Conservation (phyloP, 306 rosid genomes). For the Arachis hypogaea region DNA sequence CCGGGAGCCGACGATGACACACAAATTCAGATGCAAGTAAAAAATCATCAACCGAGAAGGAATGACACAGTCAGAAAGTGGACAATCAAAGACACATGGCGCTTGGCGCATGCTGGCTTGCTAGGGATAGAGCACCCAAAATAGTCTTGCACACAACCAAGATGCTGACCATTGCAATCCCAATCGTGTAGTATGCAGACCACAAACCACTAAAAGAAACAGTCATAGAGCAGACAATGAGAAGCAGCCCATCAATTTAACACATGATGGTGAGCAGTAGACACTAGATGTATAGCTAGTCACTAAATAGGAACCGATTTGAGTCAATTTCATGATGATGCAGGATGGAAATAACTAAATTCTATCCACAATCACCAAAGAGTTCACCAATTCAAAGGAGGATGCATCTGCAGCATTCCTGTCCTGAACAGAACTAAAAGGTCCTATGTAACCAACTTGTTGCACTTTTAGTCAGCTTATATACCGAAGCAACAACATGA, state of each 20-base stretch:
- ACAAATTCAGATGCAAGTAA: constrained; percentile 10
- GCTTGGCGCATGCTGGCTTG: not conserved
- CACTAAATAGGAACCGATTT: constrained; percentile 26
- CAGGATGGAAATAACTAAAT: constrained; percentile 44
- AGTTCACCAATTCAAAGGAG: constrained; percentile 39
- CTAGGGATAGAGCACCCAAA: not conserved
- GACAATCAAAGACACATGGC: constrained; percentile 29
- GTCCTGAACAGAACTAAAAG: constrained; percentile 52
- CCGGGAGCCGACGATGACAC: constrained; percentile 20
- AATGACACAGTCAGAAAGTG: constrained; percentile 4
- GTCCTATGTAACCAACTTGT: constrained; percentile 50
- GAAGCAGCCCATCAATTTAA: constrained; percentile 42
- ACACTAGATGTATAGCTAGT: constrained; percentile 33
- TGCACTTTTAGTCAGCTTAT: constrained; percentile 44
- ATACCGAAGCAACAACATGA: constrained; percentile 61
- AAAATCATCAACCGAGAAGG: constrained; percentile 12
- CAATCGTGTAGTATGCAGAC: constrained; percentile 25
- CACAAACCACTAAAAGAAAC: constrained; percentile 5
- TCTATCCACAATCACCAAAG: constrained; percentile 40
- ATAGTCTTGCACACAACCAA: constrained; percentile 29
- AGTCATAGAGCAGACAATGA: constrained; percentile 37
- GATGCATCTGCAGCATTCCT: constrained; percentile 39
- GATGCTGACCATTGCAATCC: constrained; percentile 33
- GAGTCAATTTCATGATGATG: constrained; percentile 42
- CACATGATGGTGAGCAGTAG: constrained; percentile 32